Conservation (phyloP, 306 rosid genomes). For the Vigna reflexopilosa region DNA sequence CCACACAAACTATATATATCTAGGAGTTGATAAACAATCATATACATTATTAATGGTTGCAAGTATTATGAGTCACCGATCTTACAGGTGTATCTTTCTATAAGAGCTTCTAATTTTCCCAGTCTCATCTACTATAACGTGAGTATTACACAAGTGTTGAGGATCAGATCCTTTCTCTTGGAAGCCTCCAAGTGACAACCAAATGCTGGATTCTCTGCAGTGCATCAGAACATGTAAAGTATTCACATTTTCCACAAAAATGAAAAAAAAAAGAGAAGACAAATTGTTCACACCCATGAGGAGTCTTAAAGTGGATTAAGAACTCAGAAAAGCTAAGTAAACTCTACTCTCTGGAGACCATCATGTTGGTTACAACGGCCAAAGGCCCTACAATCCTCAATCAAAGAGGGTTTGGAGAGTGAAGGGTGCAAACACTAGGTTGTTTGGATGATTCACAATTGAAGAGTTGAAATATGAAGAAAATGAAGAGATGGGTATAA, state of each 20-base stretch:
- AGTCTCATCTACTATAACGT: slow-evolving; percentile 79
- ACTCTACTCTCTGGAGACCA: too few species aligned
- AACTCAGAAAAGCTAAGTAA: too few species aligned
- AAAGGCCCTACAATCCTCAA: too few species aligned
- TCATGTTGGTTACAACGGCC: too few species aligned
- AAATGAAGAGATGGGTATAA: neutral
- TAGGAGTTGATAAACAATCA: slow-evolving; percentile 19
- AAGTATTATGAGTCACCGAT: slow-evolving; percentile 6
- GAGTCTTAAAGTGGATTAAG: too few species aligned
- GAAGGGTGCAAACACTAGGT: too few species aligned
- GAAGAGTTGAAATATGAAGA: neutral
- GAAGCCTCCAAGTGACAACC: slow-evolving; percentile 98
- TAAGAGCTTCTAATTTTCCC: slow-evolving; percentile 79
- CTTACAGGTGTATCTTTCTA: slow-evolving; percentile 90
- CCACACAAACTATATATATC: neutral
- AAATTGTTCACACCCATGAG: neutral
- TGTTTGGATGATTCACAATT: too few species aligned
- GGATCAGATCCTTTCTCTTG: slow-evolving; percentile 88
- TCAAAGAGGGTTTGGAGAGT: too few species aligned
- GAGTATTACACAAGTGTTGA: slow-evolving; percentile 78
- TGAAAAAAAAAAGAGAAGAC: too few species aligned
- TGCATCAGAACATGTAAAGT: slow-evolving; percentile 16
- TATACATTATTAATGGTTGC: neutral
- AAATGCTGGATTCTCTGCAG: slow-evolving; percentile 88
- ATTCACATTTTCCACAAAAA: neutral